Percentiles rank a stretch among this genome's conserved stretches.
These are phyloP conservation scores for Phylloporus rhodoxanthus DNA, from an alignment of 768 basidiomycete genomes.

Conservation along the genomic window DNA sequence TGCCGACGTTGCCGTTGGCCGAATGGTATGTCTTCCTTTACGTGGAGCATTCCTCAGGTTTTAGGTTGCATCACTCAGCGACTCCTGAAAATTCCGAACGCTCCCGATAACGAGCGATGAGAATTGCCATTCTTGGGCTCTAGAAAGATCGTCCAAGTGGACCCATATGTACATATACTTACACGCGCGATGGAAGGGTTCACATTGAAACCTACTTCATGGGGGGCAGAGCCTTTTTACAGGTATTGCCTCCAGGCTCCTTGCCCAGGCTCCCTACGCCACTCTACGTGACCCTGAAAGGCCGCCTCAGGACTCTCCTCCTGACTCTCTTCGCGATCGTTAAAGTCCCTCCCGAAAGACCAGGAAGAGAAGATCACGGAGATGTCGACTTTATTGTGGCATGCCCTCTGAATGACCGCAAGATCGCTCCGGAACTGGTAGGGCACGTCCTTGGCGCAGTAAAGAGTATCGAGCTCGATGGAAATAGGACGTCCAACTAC, in stretches of 20 bases:
- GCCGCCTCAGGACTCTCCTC: conserved; percentile 38
- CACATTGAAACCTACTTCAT: conserved; percentile 30
- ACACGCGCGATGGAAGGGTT: background rate
- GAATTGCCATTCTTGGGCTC: conserved; percentile 7
- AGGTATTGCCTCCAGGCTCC: conserved; percentile 35
- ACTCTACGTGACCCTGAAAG: conserved; percentile 49
- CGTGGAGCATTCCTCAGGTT: too few species aligned
- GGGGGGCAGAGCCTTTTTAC: conserved; percentile 68
- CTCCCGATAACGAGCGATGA: background rate
- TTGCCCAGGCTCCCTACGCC: conserved; percentile 60
- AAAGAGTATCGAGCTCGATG: conserved; percentile 42
- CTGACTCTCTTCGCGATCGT: conserved; percentile 45
- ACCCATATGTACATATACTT: background rate
- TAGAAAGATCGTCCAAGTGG: conserved; percentile 13
- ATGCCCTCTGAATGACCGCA: conserved; percentile 28
- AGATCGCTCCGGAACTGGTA: conserved; percentile 33
- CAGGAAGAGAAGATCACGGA: conserved; percentile 59
- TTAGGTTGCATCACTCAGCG: background rate
- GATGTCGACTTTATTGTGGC: conserved; percentile 67
- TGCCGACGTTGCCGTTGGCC: too few species aligned
- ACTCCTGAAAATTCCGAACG: background rate
- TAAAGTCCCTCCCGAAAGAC: conserved; percentile 54
- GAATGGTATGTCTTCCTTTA: background rate
- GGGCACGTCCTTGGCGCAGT: conserved; percentile 43
- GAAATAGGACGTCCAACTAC: conserved; percentile 57